phyloP scores from a whole-genome alignment of 2,329 filamentous ascomycete species.

The Ophiocordyceps polyrhachis-furcata region DNA sequence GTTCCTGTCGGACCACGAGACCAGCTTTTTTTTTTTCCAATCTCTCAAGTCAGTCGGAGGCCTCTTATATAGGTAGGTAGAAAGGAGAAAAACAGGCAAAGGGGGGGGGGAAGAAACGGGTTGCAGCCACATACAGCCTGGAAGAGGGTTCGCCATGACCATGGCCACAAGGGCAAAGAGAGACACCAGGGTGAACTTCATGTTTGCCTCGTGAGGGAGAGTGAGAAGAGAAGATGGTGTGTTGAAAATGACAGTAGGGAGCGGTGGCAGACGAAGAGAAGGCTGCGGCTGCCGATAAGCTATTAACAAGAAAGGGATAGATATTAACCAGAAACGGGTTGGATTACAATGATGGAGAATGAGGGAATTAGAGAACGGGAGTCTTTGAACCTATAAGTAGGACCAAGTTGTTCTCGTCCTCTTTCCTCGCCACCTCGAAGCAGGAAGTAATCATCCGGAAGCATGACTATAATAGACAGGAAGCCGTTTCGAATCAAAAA shows the following conservation, averaged over 20 bases:
- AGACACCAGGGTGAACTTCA: slow-evolving; percentile 32
- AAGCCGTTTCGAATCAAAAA: not conserved
- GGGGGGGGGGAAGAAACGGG: not conserved
- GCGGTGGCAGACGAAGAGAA: too few relatives aligned
- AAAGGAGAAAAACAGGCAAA: not conserved
- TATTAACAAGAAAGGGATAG: too few relatives aligned
- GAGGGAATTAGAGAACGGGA: too few relatives aligned
- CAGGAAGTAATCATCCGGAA: not conserved
- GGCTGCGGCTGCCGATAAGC: too few relatives aligned
- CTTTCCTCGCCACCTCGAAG: not conserved
- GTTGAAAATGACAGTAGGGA: not conserved
- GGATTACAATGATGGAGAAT: too few relatives aligned
- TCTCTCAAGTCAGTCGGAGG: not conserved
- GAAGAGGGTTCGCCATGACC: slow-evolving; percentile 20
- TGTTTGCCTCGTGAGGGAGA: slow-evolving; percentile 16
- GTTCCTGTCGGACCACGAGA: too few relatives aligned
- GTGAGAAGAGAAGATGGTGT: not conserved
- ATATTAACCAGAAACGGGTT: too few relatives aligned
- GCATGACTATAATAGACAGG: not conserved
- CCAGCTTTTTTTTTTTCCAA: too few relatives aligned
- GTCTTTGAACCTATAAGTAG: not conserved
- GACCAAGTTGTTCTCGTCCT: not conserved
- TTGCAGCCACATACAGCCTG: slow-evolving; percentile 8
- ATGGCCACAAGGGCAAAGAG: slow-evolving; percentile 27
- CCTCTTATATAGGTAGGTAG: too few relatives aligned